Percentiles rank a stretch among this genome's conserved stretches.
Evolutionary conservation across 352 stramenopile genomes (phyloP).

Genomic region (Globisporangium rhizosaccharum): DNA sequence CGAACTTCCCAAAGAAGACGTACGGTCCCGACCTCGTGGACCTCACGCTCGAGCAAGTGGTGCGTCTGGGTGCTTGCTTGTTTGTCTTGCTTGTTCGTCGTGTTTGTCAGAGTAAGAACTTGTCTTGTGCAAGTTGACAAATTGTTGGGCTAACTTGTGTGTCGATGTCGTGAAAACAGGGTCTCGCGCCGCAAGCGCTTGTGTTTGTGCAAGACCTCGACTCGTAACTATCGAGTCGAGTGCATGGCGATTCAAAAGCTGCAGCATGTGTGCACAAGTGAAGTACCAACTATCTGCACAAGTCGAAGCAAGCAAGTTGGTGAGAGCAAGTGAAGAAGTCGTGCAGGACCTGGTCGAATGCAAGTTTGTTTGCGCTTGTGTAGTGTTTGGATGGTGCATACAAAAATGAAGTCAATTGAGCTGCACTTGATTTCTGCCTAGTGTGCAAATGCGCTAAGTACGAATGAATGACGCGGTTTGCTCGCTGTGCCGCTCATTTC

Average conservation of each 20-base stretch:
- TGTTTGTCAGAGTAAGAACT: background rate
- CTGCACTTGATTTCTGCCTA: background rate
- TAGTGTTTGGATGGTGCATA: background rate
- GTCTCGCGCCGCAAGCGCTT: slow-evolving; percentile 64
- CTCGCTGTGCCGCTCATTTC: background rate
- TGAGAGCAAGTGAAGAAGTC: too few species aligned
- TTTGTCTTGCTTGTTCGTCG: background rate
- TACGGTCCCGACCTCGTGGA: slow-evolving; percentile 59
- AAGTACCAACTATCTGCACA: background rate
- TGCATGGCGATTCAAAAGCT: background rate
- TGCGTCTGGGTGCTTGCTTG: slow-evolving; percentile 20
- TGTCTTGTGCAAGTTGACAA: background rate
- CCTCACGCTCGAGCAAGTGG: slow-evolving; percentile 63
- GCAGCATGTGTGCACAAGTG: background rate
- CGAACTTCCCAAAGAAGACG: slow-evolving; percentile 78
- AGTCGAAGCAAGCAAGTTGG: background rate
- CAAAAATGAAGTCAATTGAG: background rate
- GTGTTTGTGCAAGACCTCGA: slow-evolving; percentile 83
- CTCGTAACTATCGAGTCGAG: slow-evolving; percentile 29
- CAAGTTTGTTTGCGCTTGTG: background rate
- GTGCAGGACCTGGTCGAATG: background rate
- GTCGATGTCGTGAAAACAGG: slow-evolving; percentile 25
- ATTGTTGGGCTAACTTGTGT: background rate
- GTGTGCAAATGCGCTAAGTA: background rate
- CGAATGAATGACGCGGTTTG: background rate